These are phyloP conservation scores for Athelia sp. DNA, from an alignment of 1,284 basidiomycete species.

Conservation along the genomic window DNA sequence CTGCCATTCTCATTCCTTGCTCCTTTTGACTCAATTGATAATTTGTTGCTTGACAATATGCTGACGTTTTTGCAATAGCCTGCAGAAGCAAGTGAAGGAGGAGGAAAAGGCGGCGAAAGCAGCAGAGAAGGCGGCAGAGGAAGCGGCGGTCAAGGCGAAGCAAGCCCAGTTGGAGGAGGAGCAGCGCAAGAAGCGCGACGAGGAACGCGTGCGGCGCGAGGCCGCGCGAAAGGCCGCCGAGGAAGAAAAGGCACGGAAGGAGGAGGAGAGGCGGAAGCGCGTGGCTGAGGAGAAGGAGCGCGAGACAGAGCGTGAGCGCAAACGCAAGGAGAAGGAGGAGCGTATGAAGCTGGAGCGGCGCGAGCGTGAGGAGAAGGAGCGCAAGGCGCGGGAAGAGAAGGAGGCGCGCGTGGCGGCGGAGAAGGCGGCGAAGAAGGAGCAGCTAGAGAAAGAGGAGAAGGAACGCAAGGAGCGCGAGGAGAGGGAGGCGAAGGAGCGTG, in stretches of 20 bases:
- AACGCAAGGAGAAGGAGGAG: slow-evolving; percentile 63
- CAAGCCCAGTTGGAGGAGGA: slow-evolving; percentile 61
- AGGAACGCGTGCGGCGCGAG: slow-evolving; percentile 70
- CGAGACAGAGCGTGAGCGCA: slow-evolving; percentile 60
- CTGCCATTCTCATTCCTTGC: slow-evolving; percentile 7
- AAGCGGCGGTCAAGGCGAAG: slow-evolving; percentile 52
- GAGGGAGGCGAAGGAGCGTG: slow-evolving; percentile 33
- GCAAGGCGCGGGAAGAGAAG: slow-evolving; percentile 53
- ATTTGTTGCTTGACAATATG: slow-evolving; percentile 5
- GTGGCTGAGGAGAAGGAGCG: slow-evolving; percentile 65
- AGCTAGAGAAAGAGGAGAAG: slow-evolving; percentile 56
- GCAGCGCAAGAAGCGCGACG: slow-evolving; percentile 61
- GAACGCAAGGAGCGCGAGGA: slow-evolving; percentile 46
- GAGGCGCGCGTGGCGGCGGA: slow-evolving; percentile 48
- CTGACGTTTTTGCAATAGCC: slow-evolving; percentile 40
- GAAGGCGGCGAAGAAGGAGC: slow-evolving; percentile 44
- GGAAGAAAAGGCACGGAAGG: slow-evolving; percentile 74
- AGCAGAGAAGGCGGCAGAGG: slow-evolving; percentile 68
- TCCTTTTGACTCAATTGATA: slow-evolving; percentile 2
- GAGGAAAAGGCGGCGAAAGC: slow-evolving; percentile 74
- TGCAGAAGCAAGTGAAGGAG: slow-evolving; percentile 89
- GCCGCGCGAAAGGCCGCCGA: slow-evolving; percentile 70
- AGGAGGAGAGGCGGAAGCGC: slow-evolving; percentile 73
- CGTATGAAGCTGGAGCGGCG: slow-evolving; percentile 55
- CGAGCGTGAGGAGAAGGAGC: slow-evolving; percentile 61